phyloP scores from a whole-genome alignment of 192 early-diverging fungal genomes.

The Backusella sp. region DNA sequence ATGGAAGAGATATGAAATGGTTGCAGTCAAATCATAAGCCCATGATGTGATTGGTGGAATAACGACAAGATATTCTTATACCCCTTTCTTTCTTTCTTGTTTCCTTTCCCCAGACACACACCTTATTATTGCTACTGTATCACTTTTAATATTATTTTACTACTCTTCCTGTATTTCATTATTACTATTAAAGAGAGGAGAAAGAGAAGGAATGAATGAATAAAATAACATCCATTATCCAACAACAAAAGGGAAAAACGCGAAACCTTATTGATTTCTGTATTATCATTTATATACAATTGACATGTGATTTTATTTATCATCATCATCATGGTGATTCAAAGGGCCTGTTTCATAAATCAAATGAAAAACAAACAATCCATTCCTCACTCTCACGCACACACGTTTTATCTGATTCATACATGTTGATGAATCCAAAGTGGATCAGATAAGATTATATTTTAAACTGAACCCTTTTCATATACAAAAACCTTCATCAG shows the following conservation, averaged over 20 bases:
- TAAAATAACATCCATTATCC: background rate
- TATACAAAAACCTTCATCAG: background rate
- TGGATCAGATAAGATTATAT: background rate
- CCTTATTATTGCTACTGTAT: background rate
- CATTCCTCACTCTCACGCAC: background rate
- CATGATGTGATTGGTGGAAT: background rate
- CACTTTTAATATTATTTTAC: background rate
- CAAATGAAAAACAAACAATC: background rate
- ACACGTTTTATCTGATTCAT: background rate
- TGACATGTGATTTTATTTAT: background rate
- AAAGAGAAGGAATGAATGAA: background rate
- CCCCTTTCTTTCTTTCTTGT: background rate
- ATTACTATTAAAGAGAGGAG: background rate
- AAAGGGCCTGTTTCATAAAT: background rate
- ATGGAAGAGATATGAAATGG: background rate
- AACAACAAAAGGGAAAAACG: background rate
- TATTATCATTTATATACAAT: background rate
- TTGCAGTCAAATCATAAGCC: background rate
- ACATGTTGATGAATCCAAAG: background rate
- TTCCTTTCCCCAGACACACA: background rate
- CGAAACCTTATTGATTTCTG: background rate
- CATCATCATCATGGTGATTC: background rate
- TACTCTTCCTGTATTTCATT: background rate
- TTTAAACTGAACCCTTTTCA: background rate
- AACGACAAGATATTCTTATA: background rate